Conservation (phyloP, 1,139 yeast species). For the Hansenula sp. region DNA sequence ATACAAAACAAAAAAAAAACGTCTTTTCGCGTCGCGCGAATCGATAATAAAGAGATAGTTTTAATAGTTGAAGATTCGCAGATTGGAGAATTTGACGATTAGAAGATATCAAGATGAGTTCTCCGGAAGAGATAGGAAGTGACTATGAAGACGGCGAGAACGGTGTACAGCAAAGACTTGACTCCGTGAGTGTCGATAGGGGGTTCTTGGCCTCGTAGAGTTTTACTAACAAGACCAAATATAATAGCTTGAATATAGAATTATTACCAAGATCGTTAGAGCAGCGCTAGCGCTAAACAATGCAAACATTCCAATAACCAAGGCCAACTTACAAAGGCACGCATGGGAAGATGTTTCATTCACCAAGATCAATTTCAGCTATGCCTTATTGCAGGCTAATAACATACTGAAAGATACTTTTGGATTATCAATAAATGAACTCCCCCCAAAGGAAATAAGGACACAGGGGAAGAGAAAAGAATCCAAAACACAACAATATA, state of each 20-base stretch:
- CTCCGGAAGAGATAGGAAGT: not conserved
- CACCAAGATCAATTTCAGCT: constrained; percentile 11
- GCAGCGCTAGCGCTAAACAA: constrained; percentile 20
- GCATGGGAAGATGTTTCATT: constrained; percentile 17
- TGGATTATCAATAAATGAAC: constrained; percentile 12
- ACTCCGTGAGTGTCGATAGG: not conserved
- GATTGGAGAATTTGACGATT: too few species aligned
- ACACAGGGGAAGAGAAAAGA: constrained; percentile 6
- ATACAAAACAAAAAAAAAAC: too few species aligned
- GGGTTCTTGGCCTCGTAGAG: too few species aligned
- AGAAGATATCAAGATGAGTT: not conserved
- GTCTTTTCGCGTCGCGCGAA: too few species aligned
- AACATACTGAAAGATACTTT: constrained; percentile 12
- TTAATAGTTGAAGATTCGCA: not conserved
- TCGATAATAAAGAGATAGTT: not conserved
- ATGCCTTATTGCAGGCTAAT: constrained; percentile 16
- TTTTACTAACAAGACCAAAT: not conserved
- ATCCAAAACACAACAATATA: constrained; percentile 13
- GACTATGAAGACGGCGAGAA: not conserved
- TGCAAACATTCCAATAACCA: constrained; percentile 18
- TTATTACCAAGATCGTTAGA: constrained; percentile 14
- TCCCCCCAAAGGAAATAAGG: constrained; percentile 11
- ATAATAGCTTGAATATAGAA: not conserved
- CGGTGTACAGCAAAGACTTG: not conserved
- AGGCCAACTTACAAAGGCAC: constrained; percentile 15